Conservation (phyloP, 2,329 filamentous ascomycete genomes). For the Colletotrichum nymphaeae region DNA sequence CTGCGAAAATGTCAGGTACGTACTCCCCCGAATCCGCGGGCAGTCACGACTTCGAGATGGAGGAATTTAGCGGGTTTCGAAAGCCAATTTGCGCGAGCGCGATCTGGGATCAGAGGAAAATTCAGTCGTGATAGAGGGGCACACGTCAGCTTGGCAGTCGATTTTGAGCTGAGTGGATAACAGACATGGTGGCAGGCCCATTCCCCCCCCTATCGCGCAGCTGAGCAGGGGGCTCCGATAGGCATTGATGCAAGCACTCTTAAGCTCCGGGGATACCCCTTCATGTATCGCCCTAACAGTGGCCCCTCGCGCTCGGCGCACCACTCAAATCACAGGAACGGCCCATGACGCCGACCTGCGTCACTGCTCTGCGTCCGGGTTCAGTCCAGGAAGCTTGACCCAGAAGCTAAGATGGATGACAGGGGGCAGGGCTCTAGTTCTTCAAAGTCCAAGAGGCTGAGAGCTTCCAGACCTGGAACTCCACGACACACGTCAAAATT, state of each 20-base stretch:
- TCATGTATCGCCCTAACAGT: slow-evolving; percentile 26
- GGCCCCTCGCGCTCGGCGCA: slow-evolving; percentile 11
- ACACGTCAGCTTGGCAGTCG: slow-evolving; percentile 5
- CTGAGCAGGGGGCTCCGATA: slow-evolving; percentile 6
- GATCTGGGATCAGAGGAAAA: neutral
- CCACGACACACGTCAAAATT: slow-evolving; percentile 34
- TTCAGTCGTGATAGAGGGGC: slow-evolving; percentile 19
- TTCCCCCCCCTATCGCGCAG: neutral
- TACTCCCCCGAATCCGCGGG: neutral
- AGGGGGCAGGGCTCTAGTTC: slow-evolving; percentile 23
- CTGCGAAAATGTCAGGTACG: neutral
- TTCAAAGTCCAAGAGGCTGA: neutral
- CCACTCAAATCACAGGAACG: slow-evolving; percentile 22
- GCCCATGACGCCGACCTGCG: slow-evolving; percentile 34
- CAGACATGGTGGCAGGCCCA: neutral
- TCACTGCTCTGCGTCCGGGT: slow-evolving; percentile 19
- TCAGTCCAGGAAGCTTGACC: slow-evolving; percentile 35
- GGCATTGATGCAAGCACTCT: slow-evolving; percentile 6
- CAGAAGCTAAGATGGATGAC: slow-evolving; percentile 36
- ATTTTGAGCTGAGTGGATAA: neutral
- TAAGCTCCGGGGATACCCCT: slow-evolving; percentile 7
- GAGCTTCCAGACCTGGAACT: slow-evolving; percentile 30
- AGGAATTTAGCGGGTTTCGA: slow-evolving; percentile 17
- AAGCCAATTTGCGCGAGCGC: slow-evolving; percentile 15
- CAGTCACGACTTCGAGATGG: neutral